A percentile compares a stretch with the other conserved stretches of the same genome.
These are phyloP conservation scores for Plantago elongata DNA, from an alignment of 257 asterid genomes.

Conservation along the genomic window DNA sequence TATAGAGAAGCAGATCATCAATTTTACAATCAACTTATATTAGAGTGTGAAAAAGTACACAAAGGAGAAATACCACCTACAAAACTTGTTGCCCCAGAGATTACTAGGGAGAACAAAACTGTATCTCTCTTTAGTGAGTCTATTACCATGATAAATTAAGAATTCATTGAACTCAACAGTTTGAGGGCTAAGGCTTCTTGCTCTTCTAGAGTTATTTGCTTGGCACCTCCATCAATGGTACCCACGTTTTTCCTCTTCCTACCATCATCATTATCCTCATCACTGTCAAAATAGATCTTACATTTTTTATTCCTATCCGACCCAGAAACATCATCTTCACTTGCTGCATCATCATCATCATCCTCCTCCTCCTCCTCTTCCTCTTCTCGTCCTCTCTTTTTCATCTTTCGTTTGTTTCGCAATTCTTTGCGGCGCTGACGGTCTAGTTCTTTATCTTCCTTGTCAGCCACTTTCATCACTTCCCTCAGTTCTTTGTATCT, in stretches of 20 bases:
- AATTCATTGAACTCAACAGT: conserved; percentile 72
- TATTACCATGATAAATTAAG: conserved; percentile 20
- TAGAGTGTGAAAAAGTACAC: too few relatives aligned
- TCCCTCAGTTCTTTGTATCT: conserved; percentile 61
- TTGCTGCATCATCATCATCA: conserved; percentile 26
- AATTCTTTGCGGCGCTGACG: conserved; percentile 62
- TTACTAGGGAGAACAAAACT: not conserved
- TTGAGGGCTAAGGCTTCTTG: conserved; percentile 89
- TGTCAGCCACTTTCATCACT: conserved; percentile 56
- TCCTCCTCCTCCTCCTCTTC: conserved; percentile 48
- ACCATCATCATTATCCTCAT: conserved; percentile 31
- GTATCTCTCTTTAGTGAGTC: not conserved
- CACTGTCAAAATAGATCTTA: conserved; percentile 58
- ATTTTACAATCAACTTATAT: too few relatives aligned
- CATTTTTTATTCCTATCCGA: conserved; percentile 51
- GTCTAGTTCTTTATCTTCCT: conserved; percentile 75
- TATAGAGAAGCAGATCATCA: too few relatives aligned
- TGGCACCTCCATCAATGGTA: conserved; percentile 21
- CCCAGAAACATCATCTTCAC: conserved; percentile 35
- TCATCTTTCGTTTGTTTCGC: conserved; percentile 67
- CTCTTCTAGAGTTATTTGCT: conserved; percentile 52
- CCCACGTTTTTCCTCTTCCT: conserved; percentile 18
- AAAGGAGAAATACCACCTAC: not conserved
- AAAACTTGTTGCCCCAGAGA: not conserved
- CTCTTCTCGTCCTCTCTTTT: conserved; percentile 55